A percentile compares a stretch with the other conserved stretches of the same genome.
These are phyloP conservation scores for Xerocomus potaroensis DNA, from an alignment of 768 basidiomycete species.

Conservation along the genomic window DNA sequence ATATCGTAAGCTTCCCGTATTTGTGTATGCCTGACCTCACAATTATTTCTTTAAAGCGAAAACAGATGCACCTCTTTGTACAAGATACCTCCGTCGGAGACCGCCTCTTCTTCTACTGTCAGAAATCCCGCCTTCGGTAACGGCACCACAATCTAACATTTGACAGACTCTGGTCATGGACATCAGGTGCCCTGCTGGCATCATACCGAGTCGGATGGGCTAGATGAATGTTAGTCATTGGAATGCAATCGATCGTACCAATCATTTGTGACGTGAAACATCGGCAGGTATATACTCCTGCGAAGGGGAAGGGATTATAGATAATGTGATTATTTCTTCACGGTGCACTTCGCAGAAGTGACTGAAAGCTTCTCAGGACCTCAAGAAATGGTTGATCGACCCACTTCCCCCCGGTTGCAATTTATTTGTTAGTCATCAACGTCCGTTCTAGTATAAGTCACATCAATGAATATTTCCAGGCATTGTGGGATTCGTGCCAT, in stretches of 20 bases:
- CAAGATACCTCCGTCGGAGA: slow-evolving; percentile 43
- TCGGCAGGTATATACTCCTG: slow-evolving; percentile 9
- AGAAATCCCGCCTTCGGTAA: slow-evolving; percentile 1
- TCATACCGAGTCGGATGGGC: slow-evolving; percentile 45
- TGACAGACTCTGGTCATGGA: slow-evolving; percentile 49
- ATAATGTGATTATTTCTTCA: slow-evolving; percentile 17
- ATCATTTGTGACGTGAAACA: neutral
- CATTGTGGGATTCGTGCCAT: slow-evolving; percentile 29
- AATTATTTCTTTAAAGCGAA: slow-evolving; percentile 32
- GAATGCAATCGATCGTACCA: neutral
- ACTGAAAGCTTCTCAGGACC: slow-evolving; percentile 11
- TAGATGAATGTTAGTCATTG: slow-evolving; percentile 44
- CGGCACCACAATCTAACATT: neutral
- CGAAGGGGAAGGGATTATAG: slow-evolving; percentile 14
- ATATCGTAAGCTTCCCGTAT: slow-evolving; percentile 37
- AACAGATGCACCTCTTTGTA: slow-evolving; percentile 42
- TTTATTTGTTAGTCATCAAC: slow-evolving; percentile 22
- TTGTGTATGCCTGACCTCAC: neutral
- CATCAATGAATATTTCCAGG: slow-evolving; percentile 10
- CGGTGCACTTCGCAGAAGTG: slow-evolving; percentile 33
- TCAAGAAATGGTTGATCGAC: slow-evolving; percentile 21
- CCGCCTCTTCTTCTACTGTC: slow-evolving; percentile 57
- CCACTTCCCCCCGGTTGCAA: slow-evolving; percentile 26
- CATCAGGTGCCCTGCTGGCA: slow-evolving; percentile 40
- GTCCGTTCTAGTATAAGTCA: neutral